Evolutionary conservation across 176 grass and related monocot species (phyloP), one percentile per base, ranked within the genome.

Genomic region (Zoysia pacifica): DNA sequence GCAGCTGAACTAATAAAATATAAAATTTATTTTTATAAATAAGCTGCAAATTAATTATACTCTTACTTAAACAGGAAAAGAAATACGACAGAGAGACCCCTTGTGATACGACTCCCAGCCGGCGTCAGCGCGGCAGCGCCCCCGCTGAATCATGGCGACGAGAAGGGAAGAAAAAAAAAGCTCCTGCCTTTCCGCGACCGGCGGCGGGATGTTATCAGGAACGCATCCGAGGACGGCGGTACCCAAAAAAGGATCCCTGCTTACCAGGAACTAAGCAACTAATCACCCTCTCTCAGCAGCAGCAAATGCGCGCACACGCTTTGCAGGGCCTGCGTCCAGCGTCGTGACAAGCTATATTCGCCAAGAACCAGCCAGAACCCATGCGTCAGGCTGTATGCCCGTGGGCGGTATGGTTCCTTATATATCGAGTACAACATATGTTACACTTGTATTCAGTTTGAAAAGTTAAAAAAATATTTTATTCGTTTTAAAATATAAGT

Each of bases 311-410:
- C 48, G 7, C 15, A 2, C 47, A 65, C 61, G 20, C 48, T 49
- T 61, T 40, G 45, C 48, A 46, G 72, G 38, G 51, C 20, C 61
- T 9, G 44, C 47, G 20, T 36, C 7, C 70, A n/a, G 78, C 84
- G 54, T 83, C 67, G 74, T 19, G 86, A 52, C 86, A 88, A 83
- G 58, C 37, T 18, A 67, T 68, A 35, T 3, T 28, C 28, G 45
- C 28, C 28, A 28, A 28, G 28, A 28, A 28, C 28, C 0, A 28
- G 28, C 76, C 63, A 39, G 69, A 80, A 76, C 76, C 50, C 14
- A 76, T 80, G 76, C 76, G 87, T 80, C 76, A 64, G n/a, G n/a
- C n/a, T n/a, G n/a, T n/a, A n/a, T n/a, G 9, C 14, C 38, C 7
- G 19, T 67, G 62, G 62, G 53, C 46, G 66, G 7, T 45, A 69